Conservation (phyloP, 164 flowering plant genomes). For the Paratinospora sagittata region DNA sequence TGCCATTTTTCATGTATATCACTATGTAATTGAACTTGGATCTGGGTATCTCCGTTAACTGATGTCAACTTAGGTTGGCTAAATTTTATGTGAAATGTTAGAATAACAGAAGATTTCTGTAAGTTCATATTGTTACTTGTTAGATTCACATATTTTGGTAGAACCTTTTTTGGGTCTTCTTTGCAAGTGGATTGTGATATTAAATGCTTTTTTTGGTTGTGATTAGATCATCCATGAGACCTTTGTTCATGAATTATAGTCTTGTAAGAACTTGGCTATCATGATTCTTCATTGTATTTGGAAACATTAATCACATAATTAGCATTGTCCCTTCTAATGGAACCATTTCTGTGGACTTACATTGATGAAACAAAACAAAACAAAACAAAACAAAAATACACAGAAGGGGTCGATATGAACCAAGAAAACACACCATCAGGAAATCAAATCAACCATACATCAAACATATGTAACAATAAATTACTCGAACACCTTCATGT, state of each 20-base stretch:
- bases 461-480: slow-evolving; percentile 2
- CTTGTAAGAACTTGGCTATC: no score
- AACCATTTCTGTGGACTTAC: neutral
- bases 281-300: no score
- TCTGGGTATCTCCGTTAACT: neutral
- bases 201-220: neutral
- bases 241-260: no score
- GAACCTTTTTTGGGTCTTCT: neutral
- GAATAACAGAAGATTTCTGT: no score
- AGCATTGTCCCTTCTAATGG: neutral
- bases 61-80: neutral
- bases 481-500: slow-evolving; percentile 10
- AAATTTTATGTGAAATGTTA: neutral
- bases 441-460: slow-evolving; percentile 2
- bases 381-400: neutral
- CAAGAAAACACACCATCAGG: neutral
- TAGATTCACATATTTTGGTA: no score
- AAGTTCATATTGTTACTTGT: no score
- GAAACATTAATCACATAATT: no score
- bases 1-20: no score
- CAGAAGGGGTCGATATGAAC: neutral
- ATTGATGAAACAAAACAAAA: neutral
- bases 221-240: no score
- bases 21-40: neutral
- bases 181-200: neutral